Percentiles rank a stretch among this genome's conserved stretches.
These are phyloP conservation scores for Plasmopara muralis DNA, from an alignment of 352 stramenopile genomes.

Conservation along the genomic window DNA sequence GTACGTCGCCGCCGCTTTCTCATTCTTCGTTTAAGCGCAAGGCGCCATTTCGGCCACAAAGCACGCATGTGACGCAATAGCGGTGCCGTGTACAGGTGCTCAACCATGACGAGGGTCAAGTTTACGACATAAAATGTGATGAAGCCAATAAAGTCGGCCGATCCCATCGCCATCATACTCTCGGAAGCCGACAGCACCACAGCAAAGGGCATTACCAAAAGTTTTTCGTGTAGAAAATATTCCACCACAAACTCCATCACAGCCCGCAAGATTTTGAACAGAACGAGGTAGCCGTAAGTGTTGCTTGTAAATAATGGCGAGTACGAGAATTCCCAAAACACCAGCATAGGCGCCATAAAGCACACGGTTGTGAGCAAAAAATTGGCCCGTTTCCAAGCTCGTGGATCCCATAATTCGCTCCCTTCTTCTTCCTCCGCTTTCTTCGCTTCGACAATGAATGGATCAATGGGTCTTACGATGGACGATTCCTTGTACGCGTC, in stretches of 20 bases:
- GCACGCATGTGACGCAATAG: slow-evolving; percentile 66
- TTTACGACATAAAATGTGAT: slow-evolving; percentile 93
- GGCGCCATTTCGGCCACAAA: slow-evolving; percentile 89
- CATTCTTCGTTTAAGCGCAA: slow-evolving; percentile 78
- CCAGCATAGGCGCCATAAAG: slow-evolving; percentile 84
- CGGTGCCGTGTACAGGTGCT: slow-evolving; percentile 93
- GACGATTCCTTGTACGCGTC: slow-evolving; percentile 72
- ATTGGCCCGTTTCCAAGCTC: slow-evolving; percentile 88
- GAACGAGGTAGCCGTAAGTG: slow-evolving; percentile 87
- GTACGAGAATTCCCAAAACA: slow-evolving; percentile 97
- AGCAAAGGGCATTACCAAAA: slow-evolving; percentile 88
- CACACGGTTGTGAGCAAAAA: slow-evolving; percentile 82
- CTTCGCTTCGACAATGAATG: slow-evolving; percentile 50
- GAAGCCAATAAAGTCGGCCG: slow-evolving; percentile 94
- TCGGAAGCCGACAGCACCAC: slow-evolving; percentile 88
- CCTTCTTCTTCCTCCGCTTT: slow-evolving; percentile 50
- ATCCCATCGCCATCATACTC: slow-evolving; percentile 92
- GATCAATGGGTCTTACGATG: slow-evolving; percentile 26
- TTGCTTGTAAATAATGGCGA: slow-evolving; percentile 87
- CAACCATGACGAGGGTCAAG: slow-evolving; percentile 87
- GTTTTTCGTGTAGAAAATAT: slow-evolving; percentile 84
- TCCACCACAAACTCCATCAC: slow-evolving; percentile 81
- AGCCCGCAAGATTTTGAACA: slow-evolving; percentile 88
- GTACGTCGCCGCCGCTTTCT: slow-evolving; percentile 69
- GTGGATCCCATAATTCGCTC: slow-evolving; percentile 74